Evolutionary conservation across 2,329 filamentous ascomycete species (phyloP), one percentile per base, ranked within the genome.

Genomic region (Trichoderma gracile): DNA sequence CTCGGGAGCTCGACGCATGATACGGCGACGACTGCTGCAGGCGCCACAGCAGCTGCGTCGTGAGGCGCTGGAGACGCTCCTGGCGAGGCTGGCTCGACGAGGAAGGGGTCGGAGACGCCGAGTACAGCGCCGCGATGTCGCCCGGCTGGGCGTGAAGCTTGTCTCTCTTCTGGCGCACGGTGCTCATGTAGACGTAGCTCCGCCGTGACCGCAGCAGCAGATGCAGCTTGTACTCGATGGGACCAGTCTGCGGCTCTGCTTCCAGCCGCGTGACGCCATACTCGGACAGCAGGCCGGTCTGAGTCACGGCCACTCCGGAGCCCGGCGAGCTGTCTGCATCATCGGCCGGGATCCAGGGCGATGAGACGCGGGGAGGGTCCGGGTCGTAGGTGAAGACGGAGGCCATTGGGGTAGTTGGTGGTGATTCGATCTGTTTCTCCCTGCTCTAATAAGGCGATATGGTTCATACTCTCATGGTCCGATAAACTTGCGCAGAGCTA

Each of bases 311-410:
- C 52, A 66, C 66, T 33, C 56, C 77, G 72, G 70, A 78, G 30
- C 73, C 68, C 19, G 23, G 56, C 61, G 73, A 76, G 56, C 73
- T 77, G 62, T 75, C 60, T 76, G 30, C 69, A 46, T 80, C 80
- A 45, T 81, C 79, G 0, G 88, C 84, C 12, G 82, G 86, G 58
- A 89, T 84, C 95, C 95, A 99, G 17, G 95, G 95, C 19, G 94
- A 98, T 15, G 91, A 89, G 42, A 98, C 92, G 75, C 91, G 83
- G 2, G 92, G 91, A 52, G 93, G 92, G 69, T 97, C 90, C 2
- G 92, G 88, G 67, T 97, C 92, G 74, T 91, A 99, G 0, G 94
- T 97, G 75, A 99, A 99, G 70, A 99, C 92, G 14, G 94, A 97
- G 65, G 95, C 94, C 91, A 95, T 96, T 62, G 10, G 27, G 12